Evolutionary conservation across 2,329 filamentous ascomycete species (phyloP), one percentile per base, ranked within the genome.

Genomic region (Alternaria incomplexa): DNA sequence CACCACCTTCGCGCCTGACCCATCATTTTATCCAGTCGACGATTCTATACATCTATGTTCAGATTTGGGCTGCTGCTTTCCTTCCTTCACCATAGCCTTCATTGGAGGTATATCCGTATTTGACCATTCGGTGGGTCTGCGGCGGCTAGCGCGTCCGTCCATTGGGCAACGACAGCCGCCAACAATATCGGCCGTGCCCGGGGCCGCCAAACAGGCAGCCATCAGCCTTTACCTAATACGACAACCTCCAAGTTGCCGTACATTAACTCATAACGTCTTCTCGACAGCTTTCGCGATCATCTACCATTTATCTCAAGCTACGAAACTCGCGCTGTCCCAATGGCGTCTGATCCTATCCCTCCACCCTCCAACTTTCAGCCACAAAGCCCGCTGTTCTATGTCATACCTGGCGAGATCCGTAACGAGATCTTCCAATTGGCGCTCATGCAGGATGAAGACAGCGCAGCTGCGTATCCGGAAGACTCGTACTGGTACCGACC

Each of bases 401-500:
- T 58, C 13, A 32, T 64, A 8, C 62, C 62, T 11, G 62, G 52
- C 23, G 62, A 64, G 44, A 61, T 64, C 25, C 53, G 62, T 13
- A 64, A 64, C 22, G 44, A 58, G 8, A 61, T 64, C 11, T 64
- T 64, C 17, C 53, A 51, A 22, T 22, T 57, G 6, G 62, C 62
- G 6, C 62, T 64, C 44, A 64, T 61, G 53, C 53, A 52, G 13
- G 22, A 61, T 25, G 62, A 64, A 55, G 62, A 64, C 25, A 25
- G 57, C 8, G 48, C n/a, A 58, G 40, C 23, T 8, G 47, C 53
- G 8, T 64, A 64, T 40, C 62, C 62, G 4, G 30, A 61, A 50
- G 58, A 61, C 30, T 64, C 62, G 8, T 61, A 61, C 32, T 64
- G 62, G 62, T 64, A 58, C 54, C 30, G 62, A 6, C 62, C 62